phyloP scores from a whole-genome alignment of 352 stramenopile genomes.

The Albugo candida region DNA sequence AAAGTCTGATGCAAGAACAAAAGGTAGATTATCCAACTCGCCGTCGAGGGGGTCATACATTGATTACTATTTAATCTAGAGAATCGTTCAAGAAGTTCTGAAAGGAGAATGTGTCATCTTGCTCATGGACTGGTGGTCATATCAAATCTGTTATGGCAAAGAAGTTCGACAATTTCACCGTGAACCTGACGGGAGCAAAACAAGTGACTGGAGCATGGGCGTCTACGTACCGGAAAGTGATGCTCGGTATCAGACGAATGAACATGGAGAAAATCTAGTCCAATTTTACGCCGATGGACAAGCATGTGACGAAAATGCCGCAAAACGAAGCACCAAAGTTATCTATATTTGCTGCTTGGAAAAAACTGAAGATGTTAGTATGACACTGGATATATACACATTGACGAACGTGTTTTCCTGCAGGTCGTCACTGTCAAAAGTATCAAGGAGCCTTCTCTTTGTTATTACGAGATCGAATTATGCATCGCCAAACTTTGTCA shows the following conservation, averaged over 20 bases:
- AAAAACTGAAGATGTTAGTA: constrained; percentile 14
- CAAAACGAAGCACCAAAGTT: constrained; percentile 47
- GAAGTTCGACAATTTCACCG: constrained; percentile 72
- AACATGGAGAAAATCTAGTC: constrained; percentile 22
- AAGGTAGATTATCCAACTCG: background rate
- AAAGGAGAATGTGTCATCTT: constrained; percentile 36
- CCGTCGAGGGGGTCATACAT: background rate
- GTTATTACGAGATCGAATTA: constrained; percentile 56
- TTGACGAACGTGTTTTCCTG: background rate
- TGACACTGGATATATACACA: background rate
- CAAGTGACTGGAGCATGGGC: constrained; percentile 74
- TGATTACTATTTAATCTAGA: background rate
- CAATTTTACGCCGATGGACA: constrained; percentile 62
- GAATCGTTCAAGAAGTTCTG: constrained; percentile 14
- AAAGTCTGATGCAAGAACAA: background rate
- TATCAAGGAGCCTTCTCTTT: constrained; percentile 65
- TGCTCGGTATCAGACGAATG: constrained; percentile 7
- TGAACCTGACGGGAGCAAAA: constrained; percentile 39
- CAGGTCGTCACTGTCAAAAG: constrained; percentile 31
- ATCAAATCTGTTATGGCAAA: constrained; percentile 60
- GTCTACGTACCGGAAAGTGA: constrained; percentile 21
- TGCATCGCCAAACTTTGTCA: constrained; percentile 62
- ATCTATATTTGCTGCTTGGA: constrained; percentile 64
- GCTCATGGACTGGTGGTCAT: constrained; percentile 62
- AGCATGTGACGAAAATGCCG: constrained; percentile 60